phyloP scores from a whole-genome alignment of 1,139 yeast species.

The Geotrichum fermentans region DNA sequence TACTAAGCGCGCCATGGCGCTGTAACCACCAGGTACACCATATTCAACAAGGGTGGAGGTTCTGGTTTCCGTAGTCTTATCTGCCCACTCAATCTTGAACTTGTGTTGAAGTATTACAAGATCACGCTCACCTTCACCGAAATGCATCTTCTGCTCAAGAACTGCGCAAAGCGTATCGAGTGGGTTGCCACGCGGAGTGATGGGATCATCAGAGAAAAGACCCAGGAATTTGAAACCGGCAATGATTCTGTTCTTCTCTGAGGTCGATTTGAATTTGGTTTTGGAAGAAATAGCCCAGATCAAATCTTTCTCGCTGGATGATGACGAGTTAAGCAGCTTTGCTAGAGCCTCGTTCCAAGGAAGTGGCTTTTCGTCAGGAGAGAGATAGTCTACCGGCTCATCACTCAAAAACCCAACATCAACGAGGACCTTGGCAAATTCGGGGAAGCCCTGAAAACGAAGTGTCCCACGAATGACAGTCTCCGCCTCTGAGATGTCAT shows the following conservation, averaged over 20 bases:
- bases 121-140: constrained; percentile 91
- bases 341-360: constrained; percentile 90
- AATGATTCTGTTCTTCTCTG: constrained; percentile 79
- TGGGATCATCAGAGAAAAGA: constrained; percentile 67
- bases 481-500: constrained; percentile 94
- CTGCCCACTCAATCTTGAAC: constrained; percentile 94
- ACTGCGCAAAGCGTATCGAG: constrained; percentile 95
- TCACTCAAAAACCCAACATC: constrained; percentile 91
- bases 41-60: constrained; percentile 93
- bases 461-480: constrained; percentile 95
- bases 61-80: constrained; percentile 84
- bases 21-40: constrained; percentile 90
- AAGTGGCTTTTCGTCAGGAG: constrained; percentile 41
- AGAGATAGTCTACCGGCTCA: constrained; percentile 56
- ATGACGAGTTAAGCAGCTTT: constrained; percentile 65
- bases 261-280: constrained; percentile 74
- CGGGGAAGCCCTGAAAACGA: constrained; percentile 98
- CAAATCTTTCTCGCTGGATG: constrained; percentile 66
- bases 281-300: constrained; percentile 68
- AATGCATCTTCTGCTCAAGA: constrained; percentile 92
- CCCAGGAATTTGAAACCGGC: constrained; percentile 94
- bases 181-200: constrained; percentile 88
- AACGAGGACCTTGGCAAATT: constrained; percentile 89
- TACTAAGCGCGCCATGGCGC: constrained; percentile 96
- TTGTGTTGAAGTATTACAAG: constrained; percentile 93